phyloP scores from a whole-genome alignment of 1,284 basidiomycete species.

The Clitocybe nebularis region DNA sequence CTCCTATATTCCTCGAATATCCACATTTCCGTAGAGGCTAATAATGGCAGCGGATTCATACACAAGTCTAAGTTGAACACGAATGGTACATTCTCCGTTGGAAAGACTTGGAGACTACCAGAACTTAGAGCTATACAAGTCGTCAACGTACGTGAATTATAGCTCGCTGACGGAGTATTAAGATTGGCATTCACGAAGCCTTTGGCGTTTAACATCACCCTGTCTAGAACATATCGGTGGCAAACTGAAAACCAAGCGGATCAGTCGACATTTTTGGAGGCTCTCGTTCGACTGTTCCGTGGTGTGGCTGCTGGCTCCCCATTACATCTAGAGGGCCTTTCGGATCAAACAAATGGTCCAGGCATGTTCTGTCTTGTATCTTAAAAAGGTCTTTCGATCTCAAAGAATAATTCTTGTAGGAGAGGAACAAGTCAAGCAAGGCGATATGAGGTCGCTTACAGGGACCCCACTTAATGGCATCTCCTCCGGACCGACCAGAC shows the following conservation, averaged over 20 bases:
- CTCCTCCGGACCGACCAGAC: constrained; percentile 6
- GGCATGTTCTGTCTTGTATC: constrained; percentile 24
- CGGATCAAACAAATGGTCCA: constrained; percentile 34
- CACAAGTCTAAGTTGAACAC: constrained; percentile 97
- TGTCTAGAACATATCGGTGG: constrained; percentile 87
- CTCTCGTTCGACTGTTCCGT: constrained; percentile 69
- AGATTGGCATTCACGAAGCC: constrained; percentile 36
- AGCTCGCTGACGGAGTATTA: neutral
- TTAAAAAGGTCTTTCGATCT: too few species aligned
- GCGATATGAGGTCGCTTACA: constrained; percentile 3
- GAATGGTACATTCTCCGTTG: constrained; percentile 94
- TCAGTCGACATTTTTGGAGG: constrained; percentile 69
- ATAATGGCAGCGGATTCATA: constrained; percentile 66
- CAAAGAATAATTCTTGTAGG: too few species aligned
- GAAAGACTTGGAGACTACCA: constrained; percentile 91
- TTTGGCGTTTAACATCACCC: constrained; percentile 72
- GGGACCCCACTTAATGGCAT: constrained; percentile 18
- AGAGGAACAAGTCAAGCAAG: too few species aligned
- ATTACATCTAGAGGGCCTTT: constrained; percentile 54
- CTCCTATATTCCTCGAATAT: constrained; percentile 5
- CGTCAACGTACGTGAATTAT: constrained; percentile 51
- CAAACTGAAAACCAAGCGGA: constrained; percentile 73
- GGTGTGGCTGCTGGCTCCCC: constrained; percentile 48
- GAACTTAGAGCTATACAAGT: constrained; percentile 83
- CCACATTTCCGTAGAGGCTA: constrained; percentile 47